Percentiles rank a stretch among this genome's conserved stretches.
Conservation (phyloP, 495 filamentous ascomycete species). For the Penicillium lagena region DNA sequence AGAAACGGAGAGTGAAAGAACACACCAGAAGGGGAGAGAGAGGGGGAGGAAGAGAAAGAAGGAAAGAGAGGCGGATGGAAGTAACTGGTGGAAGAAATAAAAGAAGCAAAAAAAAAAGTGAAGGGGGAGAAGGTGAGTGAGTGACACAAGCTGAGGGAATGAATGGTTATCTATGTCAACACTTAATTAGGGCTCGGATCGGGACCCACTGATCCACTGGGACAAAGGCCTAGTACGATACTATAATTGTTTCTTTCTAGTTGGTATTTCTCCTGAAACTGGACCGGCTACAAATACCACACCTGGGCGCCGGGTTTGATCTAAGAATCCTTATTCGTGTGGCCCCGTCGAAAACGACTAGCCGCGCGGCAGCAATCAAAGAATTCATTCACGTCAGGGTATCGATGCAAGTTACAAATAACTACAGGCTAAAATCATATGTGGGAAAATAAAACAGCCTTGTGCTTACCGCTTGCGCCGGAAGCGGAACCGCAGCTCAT, state of each 20-base stretch:
- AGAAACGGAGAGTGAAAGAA: neutral
- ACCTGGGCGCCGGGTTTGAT: too few relatives aligned
- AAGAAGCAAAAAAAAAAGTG: neutral
- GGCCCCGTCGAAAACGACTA: too few relatives aligned
- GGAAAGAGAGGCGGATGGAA: neutral
- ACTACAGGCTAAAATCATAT: neutral
- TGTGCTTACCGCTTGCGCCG: constrained; percentile 37
- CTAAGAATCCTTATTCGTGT: too few relatives aligned
- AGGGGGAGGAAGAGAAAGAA: neutral
- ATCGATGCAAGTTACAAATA: neutral
- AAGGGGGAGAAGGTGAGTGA: neutral
- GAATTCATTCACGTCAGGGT: neutral
- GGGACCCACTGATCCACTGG: too few relatives aligned
- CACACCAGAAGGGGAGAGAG: neutral
- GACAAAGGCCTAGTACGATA: too few relatives aligned
- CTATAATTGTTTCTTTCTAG: too few relatives aligned
- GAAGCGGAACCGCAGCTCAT: constrained; percentile 54
- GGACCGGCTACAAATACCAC: too few relatives aligned
- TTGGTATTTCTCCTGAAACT: too few relatives aligned
- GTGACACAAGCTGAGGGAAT: neutral
- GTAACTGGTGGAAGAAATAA: neutral
- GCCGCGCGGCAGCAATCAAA: too few relatives aligned
- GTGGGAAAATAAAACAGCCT: too few relatives aligned
- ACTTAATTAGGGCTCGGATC: too few relatives aligned
- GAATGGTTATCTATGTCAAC: too few relatives aligned